Percentiles rank a stretch among this genome's conserved stretches.
Conservation (phyloP, 2,329 filamentous ascomycete species). For the Venturia effusa region DNA sequence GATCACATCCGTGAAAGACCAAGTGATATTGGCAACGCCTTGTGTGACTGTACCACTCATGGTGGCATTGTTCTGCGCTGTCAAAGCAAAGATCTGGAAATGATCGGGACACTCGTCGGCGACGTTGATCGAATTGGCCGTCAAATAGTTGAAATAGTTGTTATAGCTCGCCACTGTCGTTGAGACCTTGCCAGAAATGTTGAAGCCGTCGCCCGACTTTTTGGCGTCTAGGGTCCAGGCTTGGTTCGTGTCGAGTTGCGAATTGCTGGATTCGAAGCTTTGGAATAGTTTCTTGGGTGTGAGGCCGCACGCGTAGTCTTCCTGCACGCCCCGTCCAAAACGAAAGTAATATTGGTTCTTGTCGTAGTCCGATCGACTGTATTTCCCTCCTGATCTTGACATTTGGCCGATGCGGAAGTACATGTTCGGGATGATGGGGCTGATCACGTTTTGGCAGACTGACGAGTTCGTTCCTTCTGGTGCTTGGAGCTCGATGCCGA, state of each 20-base stretch:
- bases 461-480: background rate
- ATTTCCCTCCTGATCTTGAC: background rate
- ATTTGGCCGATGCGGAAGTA: conserved; percentile 9
- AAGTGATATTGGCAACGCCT: background rate
- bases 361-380: conserved; percentile 6
- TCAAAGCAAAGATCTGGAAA: conserved; percentile 6
- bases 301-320: background rate
- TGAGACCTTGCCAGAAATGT: conserved; percentile 1
- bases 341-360: conserved; percentile 8
- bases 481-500: background rate
- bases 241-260: background rate
- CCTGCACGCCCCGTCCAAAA: background rate
- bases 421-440: background rate
- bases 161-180: conserved; percentile 6
- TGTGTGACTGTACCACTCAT: background rate
- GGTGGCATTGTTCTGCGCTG: background rate
- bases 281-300: conserved; percentile 7
- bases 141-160: conserved; percentile 9
- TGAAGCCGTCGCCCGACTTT: background rate
- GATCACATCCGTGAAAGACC: conserved; percentile 1
- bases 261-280: conserved; percentile 5
- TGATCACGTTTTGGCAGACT: background rate
- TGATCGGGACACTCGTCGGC: conserved; percentile 7
- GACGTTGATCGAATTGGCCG: background rate
- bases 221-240: background rate